These are phyloP conservation scores for Lentinula novae-zelandiae DNA, from an alignment of 1,284 basidiomycete species.

Conservation along the genomic window DNA sequence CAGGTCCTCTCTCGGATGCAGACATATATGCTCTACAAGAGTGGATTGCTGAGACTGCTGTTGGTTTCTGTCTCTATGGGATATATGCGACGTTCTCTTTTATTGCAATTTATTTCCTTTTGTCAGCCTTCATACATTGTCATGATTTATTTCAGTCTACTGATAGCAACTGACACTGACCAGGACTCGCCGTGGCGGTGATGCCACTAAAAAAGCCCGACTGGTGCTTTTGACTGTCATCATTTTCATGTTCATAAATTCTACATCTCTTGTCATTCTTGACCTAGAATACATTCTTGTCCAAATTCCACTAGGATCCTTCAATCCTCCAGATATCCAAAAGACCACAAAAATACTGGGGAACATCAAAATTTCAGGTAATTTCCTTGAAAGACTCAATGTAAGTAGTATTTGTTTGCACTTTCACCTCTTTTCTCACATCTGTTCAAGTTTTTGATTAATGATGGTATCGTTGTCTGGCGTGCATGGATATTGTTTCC, in stretches of 20 bases:
- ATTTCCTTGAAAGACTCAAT: not conserved
- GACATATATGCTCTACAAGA: not conserved
- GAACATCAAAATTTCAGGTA: not conserved
- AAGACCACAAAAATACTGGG: not conserved
- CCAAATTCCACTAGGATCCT: not conserved
- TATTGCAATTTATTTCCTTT: not conserved
- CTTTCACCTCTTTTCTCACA: not conserved
- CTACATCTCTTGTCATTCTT: not conserved
- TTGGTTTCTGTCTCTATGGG: not conserved
- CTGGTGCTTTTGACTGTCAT: not conserved
- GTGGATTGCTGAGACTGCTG: not conserved
- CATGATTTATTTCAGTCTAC: too few species aligned
- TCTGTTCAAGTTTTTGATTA: not conserved
- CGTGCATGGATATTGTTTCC: conserved; percentile 5
- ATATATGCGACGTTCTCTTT: not conserved
- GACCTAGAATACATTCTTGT: not conserved
- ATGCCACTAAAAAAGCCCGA: not conserved
- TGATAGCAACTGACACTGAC: too few species aligned
- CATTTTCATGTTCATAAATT: not conserved
- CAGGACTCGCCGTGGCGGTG: too few species aligned
- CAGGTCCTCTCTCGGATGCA: not conserved
- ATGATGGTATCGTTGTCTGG: conserved; percentile 1
- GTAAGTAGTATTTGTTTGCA: not conserved
- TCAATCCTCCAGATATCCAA: not conserved
- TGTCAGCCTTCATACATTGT: not conserved